These are phyloP conservation scores for Triticum monococcum DNA, from an alignment of 176 grass and related monocot species.

Conservation along the genomic window DNA sequence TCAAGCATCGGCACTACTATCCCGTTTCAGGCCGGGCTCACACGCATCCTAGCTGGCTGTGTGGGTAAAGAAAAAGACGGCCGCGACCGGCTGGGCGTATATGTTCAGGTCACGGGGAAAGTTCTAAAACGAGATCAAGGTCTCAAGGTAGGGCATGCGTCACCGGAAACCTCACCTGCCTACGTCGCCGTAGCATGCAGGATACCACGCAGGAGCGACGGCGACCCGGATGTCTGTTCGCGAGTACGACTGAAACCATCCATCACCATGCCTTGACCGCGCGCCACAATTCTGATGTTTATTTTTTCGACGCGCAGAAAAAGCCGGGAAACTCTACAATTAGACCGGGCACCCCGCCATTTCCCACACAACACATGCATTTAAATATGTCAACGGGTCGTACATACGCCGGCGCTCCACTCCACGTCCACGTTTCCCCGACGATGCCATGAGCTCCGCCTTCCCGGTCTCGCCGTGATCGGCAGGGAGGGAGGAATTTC, in stretches of 20 bases:
- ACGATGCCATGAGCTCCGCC: background rate
- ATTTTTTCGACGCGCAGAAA: background rate
- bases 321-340: background rate
- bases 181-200: background rate
- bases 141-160: too few relatives aligned
- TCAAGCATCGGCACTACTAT: background rate
- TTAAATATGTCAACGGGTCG: background rate
- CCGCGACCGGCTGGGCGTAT: background rate
- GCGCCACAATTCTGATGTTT: background rate
- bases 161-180: background rate
- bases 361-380: background rate
- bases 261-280: background rate
- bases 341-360: background rate
- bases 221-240: background rate
- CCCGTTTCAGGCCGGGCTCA: background rate
- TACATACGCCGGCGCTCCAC: background rate
- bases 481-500: background rate
- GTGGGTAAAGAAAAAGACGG: background rate
- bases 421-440: background rate
- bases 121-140: background rate
- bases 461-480: background rate
- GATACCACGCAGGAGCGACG: slow-evolving; percentile 22
- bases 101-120: background rate
- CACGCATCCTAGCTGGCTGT: background rate
- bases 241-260: too few relatives aligned